Percentiles rank a stretch among this genome's conserved stretches.
phyloP scores from a whole-genome alignment of 1,284 basidiomycete species.

The Mycosarcoma maydis region DNA sequence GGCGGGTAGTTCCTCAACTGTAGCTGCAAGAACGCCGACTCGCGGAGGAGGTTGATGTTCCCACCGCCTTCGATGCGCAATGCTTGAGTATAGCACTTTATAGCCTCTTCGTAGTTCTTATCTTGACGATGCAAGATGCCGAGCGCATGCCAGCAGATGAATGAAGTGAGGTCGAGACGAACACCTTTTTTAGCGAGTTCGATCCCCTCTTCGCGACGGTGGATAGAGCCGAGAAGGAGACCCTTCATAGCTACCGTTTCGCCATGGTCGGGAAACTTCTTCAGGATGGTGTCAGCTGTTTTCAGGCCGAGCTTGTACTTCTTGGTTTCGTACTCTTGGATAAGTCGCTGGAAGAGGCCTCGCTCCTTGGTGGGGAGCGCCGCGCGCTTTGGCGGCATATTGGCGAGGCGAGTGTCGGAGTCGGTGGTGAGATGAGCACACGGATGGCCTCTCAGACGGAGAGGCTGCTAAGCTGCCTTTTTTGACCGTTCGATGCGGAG shows the following conservation, averaged over 20 bases:
- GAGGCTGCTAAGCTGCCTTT: neutral
- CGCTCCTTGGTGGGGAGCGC: conserved; percentile 83
- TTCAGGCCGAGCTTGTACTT: conserved; percentile 91
- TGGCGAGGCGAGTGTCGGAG: neutral
- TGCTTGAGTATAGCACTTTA: conserved; percentile 82
- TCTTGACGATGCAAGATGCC: conserved; percentile 75
- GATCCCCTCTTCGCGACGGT: conserved; percentile 72
- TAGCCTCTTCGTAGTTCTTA: conserved; percentile 85
- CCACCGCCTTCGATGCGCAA: conserved; percentile 85
- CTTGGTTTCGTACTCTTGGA: conserved; percentile 82
- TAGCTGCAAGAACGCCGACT: conserved; percentile 87
- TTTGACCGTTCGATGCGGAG: too few relatives aligned
- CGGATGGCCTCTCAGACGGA: too few relatives aligned
- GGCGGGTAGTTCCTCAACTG: conserved; percentile 86
- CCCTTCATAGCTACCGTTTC: conserved; percentile 66
- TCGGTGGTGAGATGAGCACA: neutral
- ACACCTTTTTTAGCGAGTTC: conserved; percentile 85
- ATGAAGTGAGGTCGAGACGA: conserved; percentile 85
- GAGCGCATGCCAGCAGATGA: conserved; percentile 98
- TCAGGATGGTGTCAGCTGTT: conserved; percentile 91
- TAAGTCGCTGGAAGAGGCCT: conserved; percentile 84
- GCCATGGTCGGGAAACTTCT: conserved; percentile 94
- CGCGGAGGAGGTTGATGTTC: conserved; percentile 91
- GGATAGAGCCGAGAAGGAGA: conserved; percentile 57
- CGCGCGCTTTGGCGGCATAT: conserved; percentile 58